phyloP scores from a whole-genome alignment of 2,329 filamentous ascomycete species.

The Teratosphaeria zuluensis region DNA sequence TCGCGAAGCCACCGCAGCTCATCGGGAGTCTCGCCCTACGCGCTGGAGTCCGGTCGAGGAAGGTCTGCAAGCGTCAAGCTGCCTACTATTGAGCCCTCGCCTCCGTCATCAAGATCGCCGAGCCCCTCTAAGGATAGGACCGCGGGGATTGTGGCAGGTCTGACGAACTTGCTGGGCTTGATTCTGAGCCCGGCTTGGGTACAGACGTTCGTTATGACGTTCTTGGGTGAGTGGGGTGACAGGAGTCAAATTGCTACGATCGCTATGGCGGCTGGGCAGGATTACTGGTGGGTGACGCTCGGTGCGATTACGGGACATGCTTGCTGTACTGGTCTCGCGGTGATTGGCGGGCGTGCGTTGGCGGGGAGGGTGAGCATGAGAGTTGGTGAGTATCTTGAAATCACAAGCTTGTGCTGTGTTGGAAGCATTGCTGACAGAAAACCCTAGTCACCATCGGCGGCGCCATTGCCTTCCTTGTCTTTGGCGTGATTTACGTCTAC shows the following conservation, averaged over 20 bases:
- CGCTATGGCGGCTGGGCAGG: conserved; percentile 94
- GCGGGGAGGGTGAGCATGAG: conserved; percentile 89
- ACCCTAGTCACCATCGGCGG: conserved; percentile 77
- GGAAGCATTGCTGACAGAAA: not conserved
- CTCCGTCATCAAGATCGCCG: conserved; percentile 18
- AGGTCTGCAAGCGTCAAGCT: conserved; percentile 7
- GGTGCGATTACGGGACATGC: conserved; percentile 80
- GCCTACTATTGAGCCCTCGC: conserved; percentile 12
- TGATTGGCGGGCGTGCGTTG: conserved; percentile 84
- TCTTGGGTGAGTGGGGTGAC: conserved; percentile 96
- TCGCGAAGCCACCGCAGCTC: conserved; percentile 65
- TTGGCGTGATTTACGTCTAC: conserved; percentile 82
- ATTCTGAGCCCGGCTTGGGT: conserved; percentile 95
- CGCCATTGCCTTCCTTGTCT: conserved; percentile 78
- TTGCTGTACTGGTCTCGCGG: conserved; percentile 82
- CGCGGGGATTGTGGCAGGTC: conserved; percentile 59
- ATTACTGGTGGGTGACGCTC: conserved; percentile 97
- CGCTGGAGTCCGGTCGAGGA: conserved; percentile 39
- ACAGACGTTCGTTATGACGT: conserved; percentile 98
- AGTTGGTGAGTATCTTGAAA: conserved; percentile 59
- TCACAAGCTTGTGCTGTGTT: not conserved
- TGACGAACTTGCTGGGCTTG: conserved; percentile 78
- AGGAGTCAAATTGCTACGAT: conserved; percentile 96
- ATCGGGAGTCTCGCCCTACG: conserved; percentile 53
- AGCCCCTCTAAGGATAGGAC: conserved; percentile 32